These are phyloP conservation scores for Neurospora tetrasperma DNA, from an alignment of 495 filamentous ascomycete genomes.

Conservation along the genomic window DNA sequence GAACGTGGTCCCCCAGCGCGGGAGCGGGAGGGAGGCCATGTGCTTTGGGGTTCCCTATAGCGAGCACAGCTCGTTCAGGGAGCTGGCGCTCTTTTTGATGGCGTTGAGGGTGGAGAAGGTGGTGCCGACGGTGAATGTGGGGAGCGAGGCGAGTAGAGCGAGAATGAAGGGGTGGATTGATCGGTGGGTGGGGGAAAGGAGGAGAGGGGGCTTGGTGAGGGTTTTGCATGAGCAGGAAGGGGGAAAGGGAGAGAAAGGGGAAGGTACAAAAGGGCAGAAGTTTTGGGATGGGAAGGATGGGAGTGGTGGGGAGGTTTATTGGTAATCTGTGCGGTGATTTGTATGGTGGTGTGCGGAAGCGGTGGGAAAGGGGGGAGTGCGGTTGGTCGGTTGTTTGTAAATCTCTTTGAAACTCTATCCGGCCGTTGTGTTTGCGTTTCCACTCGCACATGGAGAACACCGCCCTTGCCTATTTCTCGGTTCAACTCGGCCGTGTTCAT, in stretches of 20 bases:
- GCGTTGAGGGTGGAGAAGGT: conserved; percentile 76
- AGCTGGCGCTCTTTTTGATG: conserved; percentile 89
- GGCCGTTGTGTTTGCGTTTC: neutral
- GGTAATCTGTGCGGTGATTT: conserved; percentile 18
- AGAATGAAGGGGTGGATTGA: conserved; percentile 90
- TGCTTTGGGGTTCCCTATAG: conserved; percentile 92
- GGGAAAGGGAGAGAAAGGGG: conserved; percentile 12
- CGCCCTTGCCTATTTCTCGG: neutral
- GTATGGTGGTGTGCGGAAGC: neutral
- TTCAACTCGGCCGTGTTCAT: neutral
- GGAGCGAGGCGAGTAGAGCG: conserved; percentile 48
- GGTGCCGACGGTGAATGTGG: conserved; percentile 91
- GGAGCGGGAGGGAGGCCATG: conserved; percentile 61
- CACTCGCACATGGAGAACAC: neutral
- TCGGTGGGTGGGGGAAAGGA: conserved; percentile 75
- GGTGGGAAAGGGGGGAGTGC: neutral
- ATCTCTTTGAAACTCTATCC: neutral
- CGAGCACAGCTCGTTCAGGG: conserved; percentile 88
- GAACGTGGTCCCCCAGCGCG: conserved; percentile 68
- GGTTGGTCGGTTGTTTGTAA: neutral
- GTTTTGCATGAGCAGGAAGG: conserved; percentile 25
- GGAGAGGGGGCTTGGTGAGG: conserved; percentile 63
- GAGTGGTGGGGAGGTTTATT: conserved; percentile 33
- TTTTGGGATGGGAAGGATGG: conserved; percentile 35
- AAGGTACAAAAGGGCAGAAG: conserved; percentile 12